Percentiles rank a stretch among this genome's conserved stretches.
Conservation (phyloP, 345 rosid species). For the Bruguiera parviflora region DNA sequence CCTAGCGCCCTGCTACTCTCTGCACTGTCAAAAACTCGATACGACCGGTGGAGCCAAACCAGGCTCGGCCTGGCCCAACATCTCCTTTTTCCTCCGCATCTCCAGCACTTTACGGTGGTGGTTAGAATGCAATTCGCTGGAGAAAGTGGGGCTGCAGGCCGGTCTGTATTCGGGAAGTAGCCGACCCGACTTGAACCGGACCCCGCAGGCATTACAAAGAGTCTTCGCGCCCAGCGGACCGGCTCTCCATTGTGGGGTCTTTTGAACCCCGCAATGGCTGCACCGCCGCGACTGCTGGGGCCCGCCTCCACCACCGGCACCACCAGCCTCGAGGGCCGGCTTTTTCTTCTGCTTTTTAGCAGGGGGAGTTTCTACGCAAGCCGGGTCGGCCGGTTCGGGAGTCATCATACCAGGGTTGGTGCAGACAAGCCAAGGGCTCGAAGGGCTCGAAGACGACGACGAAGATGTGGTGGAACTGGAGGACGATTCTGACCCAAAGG, state of each 20-base stretch:
- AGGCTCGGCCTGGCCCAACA: slow-evolving; percentile 27
- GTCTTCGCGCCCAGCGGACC: slow-evolving; percentile 95
- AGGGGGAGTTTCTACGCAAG: slow-evolving; percentile 20
- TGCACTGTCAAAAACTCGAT: slow-evolving; percentile 49
- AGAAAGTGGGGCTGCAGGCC: slow-evolving; percentile 88
- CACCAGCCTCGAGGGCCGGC: slow-evolving; percentile 12
- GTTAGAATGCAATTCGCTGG: slow-evolving; percentile 73
- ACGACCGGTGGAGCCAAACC: slow-evolving; percentile 33
- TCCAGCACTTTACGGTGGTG: slow-evolving; percentile 87
- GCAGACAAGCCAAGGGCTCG: slow-evolving; percentile 29
- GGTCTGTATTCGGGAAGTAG: slow-evolving; percentile 87
- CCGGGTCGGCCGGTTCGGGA: slow-evolving; percentile 22
- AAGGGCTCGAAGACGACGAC: slow-evolving; percentile 29
- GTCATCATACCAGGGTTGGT: slow-evolving; percentile 14
- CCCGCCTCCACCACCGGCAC: neutral
- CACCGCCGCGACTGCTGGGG: slow-evolving; percentile 51
- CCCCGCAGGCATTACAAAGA: slow-evolving; percentile 91
- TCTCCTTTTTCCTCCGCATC: slow-evolving; percentile 63
- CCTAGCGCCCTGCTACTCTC: neutral
- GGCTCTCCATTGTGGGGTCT: slow-evolving; percentile 94
- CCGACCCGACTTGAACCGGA: slow-evolving; percentile 86
- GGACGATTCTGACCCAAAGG: slow-evolving; percentile 52
- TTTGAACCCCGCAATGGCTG: slow-evolving; percentile 88
- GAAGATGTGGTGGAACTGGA: slow-evolving; percentile 45
- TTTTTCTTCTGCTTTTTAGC: slow-evolving; percentile 39